These are phyloP conservation scores for Metarhizium guizhouense DNA, from an alignment of 2,329 filamentous ascomycete genomes.

Conservation along the genomic window DNA sequence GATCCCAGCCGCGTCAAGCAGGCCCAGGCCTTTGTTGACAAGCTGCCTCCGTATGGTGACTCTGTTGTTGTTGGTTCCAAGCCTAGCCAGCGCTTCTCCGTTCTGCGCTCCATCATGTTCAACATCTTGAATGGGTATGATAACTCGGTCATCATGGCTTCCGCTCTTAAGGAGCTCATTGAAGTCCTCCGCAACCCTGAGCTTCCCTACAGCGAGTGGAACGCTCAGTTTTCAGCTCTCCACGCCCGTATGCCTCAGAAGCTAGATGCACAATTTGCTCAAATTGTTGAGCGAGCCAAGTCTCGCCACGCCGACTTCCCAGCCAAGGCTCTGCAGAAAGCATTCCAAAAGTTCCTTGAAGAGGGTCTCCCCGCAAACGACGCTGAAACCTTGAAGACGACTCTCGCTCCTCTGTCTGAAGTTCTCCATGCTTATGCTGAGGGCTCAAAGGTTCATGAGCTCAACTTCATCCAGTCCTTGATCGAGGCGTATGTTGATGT, in stretches of 20 bases:
- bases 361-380: constrained; percentile 71
- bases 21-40: constrained; percentile 84
- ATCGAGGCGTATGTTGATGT: constrained; percentile 74
- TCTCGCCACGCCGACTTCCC: constrained; percentile 80
- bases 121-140: constrained; percentile 93
- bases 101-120: constrained; percentile 67
- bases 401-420: constrained; percentile 65
- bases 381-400: constrained; percentile 61
- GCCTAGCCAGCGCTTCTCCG: constrained; percentile 76
- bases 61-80: constrained; percentile 86
- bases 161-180: constrained; percentile 80
- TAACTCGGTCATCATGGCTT: constrained; percentile 92
- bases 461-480: constrained; percentile 69
- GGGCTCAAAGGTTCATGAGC: constrained; percentile 85
- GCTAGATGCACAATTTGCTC: constrained; percentile 71
- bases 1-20: constrained; percentile 96
- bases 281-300: constrained; percentile 78
- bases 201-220: constrained; percentile 94
- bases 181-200: constrained; percentile 82
- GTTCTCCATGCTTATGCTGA: constrained; percentile 77
- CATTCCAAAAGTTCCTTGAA: constrained; percentile 79
- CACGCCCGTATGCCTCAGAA: constrained; percentile 96
- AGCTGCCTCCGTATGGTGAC: constrained; percentile 77
- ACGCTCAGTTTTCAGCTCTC: constrained; percentile 89
- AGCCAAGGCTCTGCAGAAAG: constrained; percentile 76